Base-by-base conservation (phyloP, 768 basidiomycete species). In the Ramaria rubella region DNA sequence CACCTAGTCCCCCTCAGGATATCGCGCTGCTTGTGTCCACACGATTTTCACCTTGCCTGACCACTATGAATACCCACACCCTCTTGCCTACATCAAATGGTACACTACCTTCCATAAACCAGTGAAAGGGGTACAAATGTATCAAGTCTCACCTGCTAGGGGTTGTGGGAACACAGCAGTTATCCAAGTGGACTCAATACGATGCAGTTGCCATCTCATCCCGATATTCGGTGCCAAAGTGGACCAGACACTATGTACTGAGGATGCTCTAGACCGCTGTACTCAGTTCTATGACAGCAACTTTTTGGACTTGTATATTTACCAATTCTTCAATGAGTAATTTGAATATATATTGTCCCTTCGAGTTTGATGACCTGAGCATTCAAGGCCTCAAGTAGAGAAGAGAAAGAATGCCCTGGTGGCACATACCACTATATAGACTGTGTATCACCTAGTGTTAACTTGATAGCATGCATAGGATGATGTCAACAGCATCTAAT, bases 141-240 rank as follows among this genome's bases (percentile, higher is more conserved):
- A 61, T 45, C 43, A 27, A 2, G 45, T 70, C 9, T 56, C 60
- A 4, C 61, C 56, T 2, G 67, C 68, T 1, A 67, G 60, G 33
- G 57, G 57, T 2, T 21, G 54, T 9, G 59, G 61, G 29, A 59
- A 58, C 49, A 46, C 62, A 3, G 61, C 59, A 12, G 46, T 68
- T 9, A 60, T 65, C 24, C 59, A 57, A 9, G 45, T 62, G 2
- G 61, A 55, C 45, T 40, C 38, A 26, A 58, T 62, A 17, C 34
- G 55, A 3, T 51, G 59, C 1, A 36, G 33, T 6, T 65, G 64
- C 49, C 67, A 68, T 55, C 59, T 68, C 30, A 57, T 62, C 31
- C 61, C 58, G 1, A 63, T 62, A 29, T 61, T 19, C 29, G 57
- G 60, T 1, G 5, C 4, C 4, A 31, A 56, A 11, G 53, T 54